These are phyloP conservation scores for Prunus armeniaca DNA, from an alignment of 306 rosid species.

Conservation along the genomic window DNA sequence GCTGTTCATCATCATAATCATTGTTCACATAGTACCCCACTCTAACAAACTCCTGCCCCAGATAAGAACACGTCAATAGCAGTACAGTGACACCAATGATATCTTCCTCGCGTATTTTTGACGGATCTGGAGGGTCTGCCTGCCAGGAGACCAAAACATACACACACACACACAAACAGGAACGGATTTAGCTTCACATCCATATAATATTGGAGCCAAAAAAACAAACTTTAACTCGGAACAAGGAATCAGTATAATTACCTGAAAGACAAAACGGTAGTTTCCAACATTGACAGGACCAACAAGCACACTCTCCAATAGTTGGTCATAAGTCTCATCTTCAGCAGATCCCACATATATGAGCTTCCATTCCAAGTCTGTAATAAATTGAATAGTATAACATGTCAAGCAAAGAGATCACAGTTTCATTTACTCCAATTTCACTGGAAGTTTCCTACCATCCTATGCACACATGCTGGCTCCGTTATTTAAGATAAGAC, in stretches of 20 bases:
- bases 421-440: background rate
- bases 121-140: conserved; percentile 95
- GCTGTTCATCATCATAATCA: conserved; percentile 88
- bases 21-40: conserved; percentile 96
- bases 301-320: conserved; percentile 86
- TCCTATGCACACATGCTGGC: background rate
- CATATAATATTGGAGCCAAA: background rate
- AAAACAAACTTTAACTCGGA: background rate
- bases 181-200: background rate
- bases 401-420: background rate
- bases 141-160: conserved; percentile 22
- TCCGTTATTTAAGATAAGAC: background rate
- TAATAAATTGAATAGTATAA: background rate
- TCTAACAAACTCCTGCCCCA: conserved; percentile 81
- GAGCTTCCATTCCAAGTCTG: conserved; percentile 96
- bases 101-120: conserved; percentile 92
- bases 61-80: conserved; percentile 78
- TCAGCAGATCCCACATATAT: conserved; percentile 91
- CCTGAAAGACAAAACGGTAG: conserved; percentile 86
- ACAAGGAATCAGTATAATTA: conserved; percentile 16
- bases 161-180: background rate
- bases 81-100: conserved; percentile 84
- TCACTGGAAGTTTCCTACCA: background rate
- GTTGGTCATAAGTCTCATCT: conserved; percentile 90
- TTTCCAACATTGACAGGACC: conserved; percentile 95